Evolutionary conservation across 1,284 basidiomycete genomes (phyloP).

Genomic region (Apiotrichum siamense): DNA sequence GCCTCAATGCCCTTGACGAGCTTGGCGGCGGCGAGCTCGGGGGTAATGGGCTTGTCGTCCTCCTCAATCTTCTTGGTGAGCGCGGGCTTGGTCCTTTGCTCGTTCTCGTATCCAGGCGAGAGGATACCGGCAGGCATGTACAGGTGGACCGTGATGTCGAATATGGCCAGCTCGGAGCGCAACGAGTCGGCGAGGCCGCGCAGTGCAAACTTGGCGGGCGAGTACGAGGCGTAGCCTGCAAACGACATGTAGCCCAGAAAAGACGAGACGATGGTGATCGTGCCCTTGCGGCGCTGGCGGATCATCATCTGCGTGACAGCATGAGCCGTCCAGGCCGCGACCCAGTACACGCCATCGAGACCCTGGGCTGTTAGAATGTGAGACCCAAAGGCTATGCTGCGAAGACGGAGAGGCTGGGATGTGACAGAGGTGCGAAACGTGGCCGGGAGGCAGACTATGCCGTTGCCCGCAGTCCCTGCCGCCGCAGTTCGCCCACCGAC

Average conservation of each 20-base stretch:
- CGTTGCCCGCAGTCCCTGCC: too few relatives aligned
- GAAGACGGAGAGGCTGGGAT: too few relatives aligned
- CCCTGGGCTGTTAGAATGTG: slow-evolving; percentile 31
- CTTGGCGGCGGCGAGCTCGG: slow-evolving; percentile 60
- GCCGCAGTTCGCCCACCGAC: background rate
- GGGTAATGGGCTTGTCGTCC: slow-evolving; percentile 59
- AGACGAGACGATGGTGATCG: slow-evolving; percentile 76
- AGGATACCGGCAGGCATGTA: slow-evolving; percentile 83
- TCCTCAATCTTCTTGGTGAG: slow-evolving; percentile 78
- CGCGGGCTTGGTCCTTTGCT: slow-evolving; percentile 74
- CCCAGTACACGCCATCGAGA: slow-evolving; percentile 51
- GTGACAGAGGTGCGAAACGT: too few relatives aligned
- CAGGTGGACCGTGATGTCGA: slow-evolving; percentile 69
- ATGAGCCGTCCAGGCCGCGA: slow-evolving; percentile 66
- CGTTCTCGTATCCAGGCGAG: slow-evolving; percentile 71
- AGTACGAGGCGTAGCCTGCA: slow-evolving; percentile 77
- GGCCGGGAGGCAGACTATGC: too few relatives aligned
- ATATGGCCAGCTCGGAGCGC: slow-evolving; percentile 69
- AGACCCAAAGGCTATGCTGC: too few relatives aligned
- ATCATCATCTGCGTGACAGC: slow-evolving; percentile 69
- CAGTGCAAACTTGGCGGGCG: slow-evolving; percentile 83
- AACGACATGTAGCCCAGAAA: slow-evolving; percentile 75
- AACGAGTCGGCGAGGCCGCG: slow-evolving; percentile 81
- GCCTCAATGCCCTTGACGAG: slow-evolving; percentile 67
- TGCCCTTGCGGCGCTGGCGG: slow-evolving; percentile 53